Conservation (phyloP, 2,329 filamentous ascomycete genomes). For the Fusarium austroafricanum region DNA sequence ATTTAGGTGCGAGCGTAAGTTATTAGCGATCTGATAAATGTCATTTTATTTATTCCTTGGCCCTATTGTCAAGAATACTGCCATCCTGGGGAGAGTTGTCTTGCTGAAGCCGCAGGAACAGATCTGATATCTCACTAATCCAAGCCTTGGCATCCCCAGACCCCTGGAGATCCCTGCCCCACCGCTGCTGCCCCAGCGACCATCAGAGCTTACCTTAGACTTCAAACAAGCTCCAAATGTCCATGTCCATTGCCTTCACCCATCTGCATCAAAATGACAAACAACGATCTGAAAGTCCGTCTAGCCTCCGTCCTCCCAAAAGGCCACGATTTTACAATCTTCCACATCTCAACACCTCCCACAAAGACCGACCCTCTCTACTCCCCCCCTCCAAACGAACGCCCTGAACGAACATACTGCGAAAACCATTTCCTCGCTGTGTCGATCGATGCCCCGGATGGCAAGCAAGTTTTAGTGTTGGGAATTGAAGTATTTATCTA, state of each 20-base stretch:
- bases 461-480: conserved; percentile 74
- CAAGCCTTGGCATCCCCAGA: neutral
- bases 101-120: too few relatives aligned
- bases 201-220: conserved; percentile 6
- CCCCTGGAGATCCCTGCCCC: conserved; percentile 20
- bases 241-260: conserved; percentile 7
- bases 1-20: neutral
- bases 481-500: conserved; percentile 92
- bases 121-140: neutral
- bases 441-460: conserved; percentile 55
- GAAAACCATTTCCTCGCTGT: conserved; percentile 81
- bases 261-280: conserved; percentile 20
- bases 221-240: too few relatives aligned
- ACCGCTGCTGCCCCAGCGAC: conserved; percentile 37
- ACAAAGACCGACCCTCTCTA: conserved; percentile 80
- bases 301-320: conserved; percentile 66
- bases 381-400: conserved; percentile 77
- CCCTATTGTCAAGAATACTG: too few relatives aligned
- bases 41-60: neutral
- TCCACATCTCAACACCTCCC: conserved; percentile 90
- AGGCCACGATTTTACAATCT: conserved; percentile 71
- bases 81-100: too few relatives aligned
- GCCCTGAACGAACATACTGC: conserved; percentile 82
- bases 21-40: conserved; percentile 1
- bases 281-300: conserved; percentile 26